Conservation (phyloP, 1,139 yeast species). For the Zhuliangozyma blackwelliae region DNA sequence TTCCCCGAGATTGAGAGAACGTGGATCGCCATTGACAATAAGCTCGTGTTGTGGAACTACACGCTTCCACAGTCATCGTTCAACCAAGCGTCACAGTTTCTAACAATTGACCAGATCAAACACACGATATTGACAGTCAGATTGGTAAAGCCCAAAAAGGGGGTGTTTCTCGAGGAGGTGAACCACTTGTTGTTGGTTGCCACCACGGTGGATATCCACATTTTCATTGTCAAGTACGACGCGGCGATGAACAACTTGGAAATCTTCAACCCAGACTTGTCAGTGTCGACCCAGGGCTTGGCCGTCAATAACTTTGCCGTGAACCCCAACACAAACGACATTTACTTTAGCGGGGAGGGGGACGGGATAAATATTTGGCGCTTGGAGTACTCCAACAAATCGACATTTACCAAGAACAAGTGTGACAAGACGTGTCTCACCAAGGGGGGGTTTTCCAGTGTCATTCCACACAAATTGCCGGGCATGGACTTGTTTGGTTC, state of each 20-base stretch:
- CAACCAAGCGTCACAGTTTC: conserved; percentile 57
- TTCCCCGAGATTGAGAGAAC: conserved; percentile 78
- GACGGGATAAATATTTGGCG: conserved; percentile 87
- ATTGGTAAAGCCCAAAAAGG: conserved; percentile 73
- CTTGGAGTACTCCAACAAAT: conserved; percentile 76
- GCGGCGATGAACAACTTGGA: conserved; percentile 51
- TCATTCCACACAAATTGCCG: conserved; percentile 51
- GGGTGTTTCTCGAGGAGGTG: conserved; percentile 75
- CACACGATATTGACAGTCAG: conserved; percentile 75
- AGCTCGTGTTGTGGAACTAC: conserved; percentile 81
- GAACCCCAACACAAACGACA: conserved; percentile 65
- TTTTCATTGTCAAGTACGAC: conserved; percentile 67
- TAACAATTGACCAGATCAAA: conserved; percentile 76
- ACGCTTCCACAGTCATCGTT: conserved; percentile 51
- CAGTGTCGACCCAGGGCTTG: conserved; percentile 75
- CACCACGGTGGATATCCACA: conserved; percentile 74
- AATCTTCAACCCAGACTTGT: conserved; percentile 78
- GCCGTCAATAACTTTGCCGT: conserved; percentile 61
- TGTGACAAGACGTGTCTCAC: conserved; percentile 81
- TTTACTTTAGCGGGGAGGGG: conserved; percentile 74
- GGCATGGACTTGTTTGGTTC: conserved; percentile 37
- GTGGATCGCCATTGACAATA: conserved; percentile 85
- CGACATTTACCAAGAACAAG: conserved; percentile 82
- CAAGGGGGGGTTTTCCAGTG: conserved; percentile 58
- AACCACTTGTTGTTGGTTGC: conserved; percentile 70